These are phyloP conservation scores for Acephala macrosclerotiorum DNA, from an alignment of 2,329 filamentous ascomycete genomes.

Conservation along the genomic window DNA sequence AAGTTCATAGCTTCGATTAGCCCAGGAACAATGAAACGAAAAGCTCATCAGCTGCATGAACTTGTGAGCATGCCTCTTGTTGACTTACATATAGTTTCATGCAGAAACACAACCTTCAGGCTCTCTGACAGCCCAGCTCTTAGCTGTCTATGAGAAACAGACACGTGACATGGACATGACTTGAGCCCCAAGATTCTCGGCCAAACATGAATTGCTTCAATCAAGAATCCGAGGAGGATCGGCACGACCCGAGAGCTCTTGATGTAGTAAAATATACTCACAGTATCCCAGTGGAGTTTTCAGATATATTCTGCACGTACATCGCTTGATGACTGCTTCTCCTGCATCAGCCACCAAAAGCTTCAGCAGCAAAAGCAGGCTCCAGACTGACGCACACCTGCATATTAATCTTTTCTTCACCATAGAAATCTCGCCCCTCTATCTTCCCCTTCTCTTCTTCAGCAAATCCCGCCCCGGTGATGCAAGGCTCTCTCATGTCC, in stretches of 20 bases:
- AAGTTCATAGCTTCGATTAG: too few species aligned
- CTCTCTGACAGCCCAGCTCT: background rate
- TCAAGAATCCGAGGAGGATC: background rate
- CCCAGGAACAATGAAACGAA: too few species aligned
- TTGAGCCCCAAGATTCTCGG: background rate
- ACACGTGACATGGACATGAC: background rate
- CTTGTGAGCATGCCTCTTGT: background rate
- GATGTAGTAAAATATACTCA: background rate
- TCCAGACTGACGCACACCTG: conserved; percentile 1
- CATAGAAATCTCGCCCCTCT: background rate
- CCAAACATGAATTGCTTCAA: background rate
- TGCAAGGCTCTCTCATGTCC: conserved; percentile 1
- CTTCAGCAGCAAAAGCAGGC: background rate
- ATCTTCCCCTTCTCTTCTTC: background rate
- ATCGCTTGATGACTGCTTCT: background rate
- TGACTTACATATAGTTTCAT: background rate
- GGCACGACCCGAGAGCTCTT: background rate
- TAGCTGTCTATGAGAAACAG: background rate
- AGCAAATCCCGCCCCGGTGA: background rate
- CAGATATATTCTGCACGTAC: background rate
- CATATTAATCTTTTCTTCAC: background rate
- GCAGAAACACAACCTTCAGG: background rate
- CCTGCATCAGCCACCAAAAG: background rate
- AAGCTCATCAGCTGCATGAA: background rate
- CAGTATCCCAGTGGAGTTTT: background rate